Evolutionary conservation across 176 grass and related monocot species (phyloP), one percentile per base, ranked within the genome.

Genomic region (Cymbopogon citratus): DNA sequence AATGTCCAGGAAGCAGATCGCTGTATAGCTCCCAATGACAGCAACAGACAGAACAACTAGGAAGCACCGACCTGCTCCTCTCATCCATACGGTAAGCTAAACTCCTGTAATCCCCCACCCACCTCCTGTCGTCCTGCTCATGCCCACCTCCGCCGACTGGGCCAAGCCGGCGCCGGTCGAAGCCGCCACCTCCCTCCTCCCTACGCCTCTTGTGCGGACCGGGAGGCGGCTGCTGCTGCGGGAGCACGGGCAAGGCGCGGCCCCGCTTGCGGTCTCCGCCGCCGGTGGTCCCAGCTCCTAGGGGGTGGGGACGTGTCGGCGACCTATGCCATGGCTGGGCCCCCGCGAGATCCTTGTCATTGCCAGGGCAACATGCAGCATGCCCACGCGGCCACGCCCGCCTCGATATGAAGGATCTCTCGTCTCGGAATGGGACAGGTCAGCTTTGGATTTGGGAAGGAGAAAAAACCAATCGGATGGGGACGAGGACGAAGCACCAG

Each of bases 151-250:
- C 86, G 29, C 77, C 77, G 19, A 46, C 19, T 23, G 43, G 63
- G 45, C 95, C 87, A 56, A 91, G 90, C 18, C 96, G 87, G 77
- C 96, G 89, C 49, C 92, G 87, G 75, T 99, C 91, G 28, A 94
- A 99, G 10, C 96, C 96, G 3, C 89, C 87, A 5, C 91, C 83
- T 2, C 87, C 87, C 2, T 84, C 88, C 31, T 84, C 81, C 39
- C 96, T 86, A 4, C 88, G 66, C 83, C 92, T 80, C 82, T 95
- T 99, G 21, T 86, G 88, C 57, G 31, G 66, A 48, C 70, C 83
- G 12, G 90, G 74, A 0, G 91, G 90, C 23, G 96, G 92, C 25
- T 90, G 38, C 31, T 1, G 31, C 3, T 1, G 92, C 21, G 91
- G 81, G 26, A 90, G 86, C 26, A 83, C 71, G 15, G 95, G 91